Evolutionary conservation across 495 filamentous ascomycete species (phyloP), one percentile per base, ranked within the genome.

Genomic region (Pseudevernia furfuracea): DNA sequence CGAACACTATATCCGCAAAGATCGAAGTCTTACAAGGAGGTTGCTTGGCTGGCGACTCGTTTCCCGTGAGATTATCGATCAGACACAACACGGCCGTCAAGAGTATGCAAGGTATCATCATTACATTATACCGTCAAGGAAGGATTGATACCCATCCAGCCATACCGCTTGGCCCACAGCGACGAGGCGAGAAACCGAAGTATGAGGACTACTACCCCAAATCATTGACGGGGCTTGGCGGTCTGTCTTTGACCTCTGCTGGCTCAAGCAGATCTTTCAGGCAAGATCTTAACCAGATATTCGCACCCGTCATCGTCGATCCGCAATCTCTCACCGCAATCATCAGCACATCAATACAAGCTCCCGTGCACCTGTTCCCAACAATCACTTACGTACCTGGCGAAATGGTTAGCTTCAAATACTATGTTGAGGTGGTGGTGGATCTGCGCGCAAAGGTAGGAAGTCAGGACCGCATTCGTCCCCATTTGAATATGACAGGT

Each of bases 361-460:
- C 96, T 30, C 94, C 94, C 0, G 91, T 92, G 66, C 91, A 96
- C 67, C 85, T 85, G 0, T 98, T 98, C 69, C 93, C 94, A 4
- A 96, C 92, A 10, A 97, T 98, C 65, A 87, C 84, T 17, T 86
- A 84, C 62, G 91, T 96, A 6, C 94, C 94, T 0, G 90, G 92
- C 28, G 85, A 86, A 32, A 91, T 96, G 82, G 95, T 98, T 65
- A 89, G 86, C 66, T 97, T 98, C 75, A 89, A 87, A 68, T 97
- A 98, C 71, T 89, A 89, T 68, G 82, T 96, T 32, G 94, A 98
- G 72, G 89, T 96, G 4, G 87, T 97, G 28, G 82, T 96, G 3
- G 94, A 98, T 70, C 78, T 97, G 12, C 90, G 93, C 36, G 92
- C 93, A 19, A 96, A 91, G 70, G 79, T 96, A 7, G 84, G 85